Base-by-base conservation (phyloP, 1,139 yeast genomes). In the Geotrichum reessii region DNA sequence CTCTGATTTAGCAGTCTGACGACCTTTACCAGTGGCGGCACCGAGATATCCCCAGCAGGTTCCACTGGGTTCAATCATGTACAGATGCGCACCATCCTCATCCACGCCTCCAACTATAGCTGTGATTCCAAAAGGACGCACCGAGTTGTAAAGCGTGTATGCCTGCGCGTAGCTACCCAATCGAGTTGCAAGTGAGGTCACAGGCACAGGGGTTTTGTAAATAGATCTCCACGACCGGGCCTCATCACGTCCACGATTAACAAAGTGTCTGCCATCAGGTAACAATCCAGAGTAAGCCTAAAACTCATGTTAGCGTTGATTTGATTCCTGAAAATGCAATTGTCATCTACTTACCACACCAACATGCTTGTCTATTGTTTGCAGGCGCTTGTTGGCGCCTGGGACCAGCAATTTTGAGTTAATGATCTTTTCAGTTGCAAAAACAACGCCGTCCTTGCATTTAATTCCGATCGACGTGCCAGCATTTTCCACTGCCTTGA, bases 21-120 rank as follows among this genome's bases (percentile, higher is more conserved):
- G 85, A 52, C 99, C 99, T 73, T 93, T 95, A 62, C 99, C 99
- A 4, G 97, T 84, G 42, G 99, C 99, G 54, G 97, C 96, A 59
- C 97, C 99, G 58, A 82, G 81, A 74, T 93, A 95, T 52, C 99
- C 99, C 98, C 99, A 93, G 70, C 85, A 88, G 1, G 91, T 80
- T 62, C 99, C 99, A 73, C 96, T 88, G 64, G 99, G 99, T 73
- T 95, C 99, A 63, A 95, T 81, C 97, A 93, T 92, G 76, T 87
- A 92, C 69, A 95, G 80, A 71, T 92, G 97, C 46, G 96, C 85
- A 9, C 96, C 96, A 14, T 74, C 75, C 63, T 86, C 82, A 72
- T 92, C 98, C 54, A 89, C 84, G 63, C 99, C 99, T 52, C 97
- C 99, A 56, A 95, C 81, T 63, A 95, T 92, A 17, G 96, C 85